Evolutionary conservation across 2,329 filamentous ascomycete genomes (phyloP).

Genomic region (Macrophomina pseudophaseolina): DNA sequence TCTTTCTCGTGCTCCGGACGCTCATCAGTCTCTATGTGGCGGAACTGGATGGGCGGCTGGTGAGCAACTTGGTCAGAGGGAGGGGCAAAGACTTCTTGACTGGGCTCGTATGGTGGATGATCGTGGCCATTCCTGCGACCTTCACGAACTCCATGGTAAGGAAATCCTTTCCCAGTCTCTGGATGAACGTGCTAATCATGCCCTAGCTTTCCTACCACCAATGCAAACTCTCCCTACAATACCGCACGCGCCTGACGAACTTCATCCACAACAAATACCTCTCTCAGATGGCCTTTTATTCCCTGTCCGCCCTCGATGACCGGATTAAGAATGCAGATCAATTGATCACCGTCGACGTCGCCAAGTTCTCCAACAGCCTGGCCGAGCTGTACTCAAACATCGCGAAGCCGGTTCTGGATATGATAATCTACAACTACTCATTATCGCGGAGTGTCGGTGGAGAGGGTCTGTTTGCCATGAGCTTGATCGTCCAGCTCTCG

Average conservation of each 20-base stretch:
- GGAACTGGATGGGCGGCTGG: constrained; percentile 90
- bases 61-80: constrained; percentile 89
- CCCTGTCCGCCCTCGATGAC: constrained; percentile 91
- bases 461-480: constrained; percentile 95
- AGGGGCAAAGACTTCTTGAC: constrained; percentile 88
- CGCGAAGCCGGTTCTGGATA: constrained; percentile 91
- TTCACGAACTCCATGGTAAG: constrained; percentile 97
- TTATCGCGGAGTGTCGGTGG: constrained; percentile 94
- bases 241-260: constrained; percentile 90
- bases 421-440: constrained; percentile 96
- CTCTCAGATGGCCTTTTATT: constrained; percentile 97
- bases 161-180: neutral
- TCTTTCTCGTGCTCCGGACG: constrained; percentile 89
- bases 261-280: constrained; percentile 95
- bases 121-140: constrained; percentile 91
- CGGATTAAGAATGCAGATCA: constrained; percentile 99
- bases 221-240: constrained; percentile 89
- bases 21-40: constrained; percentile 95
- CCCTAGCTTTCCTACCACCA: constrained; percentile 89
- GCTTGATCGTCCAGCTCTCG: constrained; percentile 87
- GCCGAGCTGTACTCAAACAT: constrained; percentile 96
- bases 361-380: constrained; percentile 92
- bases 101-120: constrained; percentile 96
- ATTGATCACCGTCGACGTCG: constrained; percentile 93
- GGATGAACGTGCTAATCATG: constrained; percentile 30